phyloP scores from a whole-genome alignment of 768 basidiomycete genomes.

The Rhodocollybia butyracea region DNA sequence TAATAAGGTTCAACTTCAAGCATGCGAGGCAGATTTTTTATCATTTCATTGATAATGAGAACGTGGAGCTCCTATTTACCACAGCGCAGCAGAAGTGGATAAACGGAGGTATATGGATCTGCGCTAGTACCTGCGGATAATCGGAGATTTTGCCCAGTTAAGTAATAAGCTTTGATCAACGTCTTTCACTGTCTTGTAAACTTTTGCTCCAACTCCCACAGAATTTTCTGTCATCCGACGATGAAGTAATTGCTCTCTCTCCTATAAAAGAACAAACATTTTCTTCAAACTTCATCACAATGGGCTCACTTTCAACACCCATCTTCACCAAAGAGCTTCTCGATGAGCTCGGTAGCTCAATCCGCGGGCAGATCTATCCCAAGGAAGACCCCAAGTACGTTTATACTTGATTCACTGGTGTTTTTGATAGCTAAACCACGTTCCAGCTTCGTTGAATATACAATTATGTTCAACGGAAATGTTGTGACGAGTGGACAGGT shows the following conservation, averaged over 20 bases:
- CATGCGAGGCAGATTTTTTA: too few species aligned
- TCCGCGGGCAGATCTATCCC: constrained; percentile 28
- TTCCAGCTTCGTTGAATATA: constrained; percentile 43
- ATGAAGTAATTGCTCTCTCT: background rate
- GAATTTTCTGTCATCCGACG: background rate
- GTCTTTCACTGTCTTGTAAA: too few species aligned
- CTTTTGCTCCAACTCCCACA: too few species aligned
- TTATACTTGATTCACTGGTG: background rate
- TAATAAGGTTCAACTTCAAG: too few species aligned
- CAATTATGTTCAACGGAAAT: constrained; percentile 75
- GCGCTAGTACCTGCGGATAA: too few species aligned
- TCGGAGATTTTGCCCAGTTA: too few species aligned
- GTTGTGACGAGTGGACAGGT: constrained; percentile 57
- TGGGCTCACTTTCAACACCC: background rate
- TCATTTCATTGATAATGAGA: too few species aligned
- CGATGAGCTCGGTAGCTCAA: constrained; percentile 17
- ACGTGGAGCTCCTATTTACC: too few species aligned
- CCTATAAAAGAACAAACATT: background rate
- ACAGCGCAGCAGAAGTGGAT: too few species aligned
- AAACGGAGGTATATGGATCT: too few species aligned
- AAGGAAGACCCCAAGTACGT: constrained; percentile 21
- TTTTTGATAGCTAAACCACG: background rate
- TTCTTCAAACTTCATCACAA: background rate
- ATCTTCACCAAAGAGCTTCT: constrained; percentile 5
- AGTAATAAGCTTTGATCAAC: too few species aligned